Evolutionary conservation across 208 protist species (phyloP), one percentile per base, ranked within the genome.

Genomic region (Acanthamoeba culbertsoni): DNA sequence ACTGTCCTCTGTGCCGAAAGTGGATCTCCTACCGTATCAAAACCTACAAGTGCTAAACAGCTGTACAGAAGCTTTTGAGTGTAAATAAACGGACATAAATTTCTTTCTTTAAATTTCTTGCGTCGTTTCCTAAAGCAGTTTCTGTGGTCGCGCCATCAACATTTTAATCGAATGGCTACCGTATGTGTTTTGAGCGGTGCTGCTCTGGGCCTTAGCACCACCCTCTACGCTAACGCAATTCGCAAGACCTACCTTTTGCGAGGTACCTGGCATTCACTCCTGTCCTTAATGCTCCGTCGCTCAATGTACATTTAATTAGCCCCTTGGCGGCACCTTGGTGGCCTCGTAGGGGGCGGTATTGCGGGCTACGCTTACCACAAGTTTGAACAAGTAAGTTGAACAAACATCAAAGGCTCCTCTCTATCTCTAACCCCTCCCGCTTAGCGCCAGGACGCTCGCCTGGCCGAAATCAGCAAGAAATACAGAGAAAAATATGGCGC

Each of bases 291-390:
- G n/a, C n/a, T n/a, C n/a, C n/a, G n/a, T n/a, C n/a, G n/a, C n/a
- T 71, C 31, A 8, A 35, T 43, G 43, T 28, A 43, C 3, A 43
- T 71, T 26, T 71, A 0, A n/a, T 2, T 53, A 82, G 71, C 37
- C 26, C 71, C 71, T 7, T 82, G 71, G 71, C 71, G 71, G 71
- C 71, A 82, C 43, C 71, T 82, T 28, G 71, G 40, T 35, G 71
- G 71, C 28, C 31, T 82, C 42, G 3, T 82, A 18, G 71, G 71
- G 23, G 71, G 71, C 20, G 71, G 71, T 2, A 1, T 82, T 53
- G 2, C 33, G 4, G 71, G 71, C n/a, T 82, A 82, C 33, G 26
- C 28, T 26, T 82, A 82, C 42, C n/a, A 82, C 71, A 82, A 82
- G 42, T 20, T 82, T n/a, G 71, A 82, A 6, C 37, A 82, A 43